A percentile compares a stretch with the other conserved stretches of the same genome.
phyloP scores from a whole-genome alignment of 495 filamentous ascomycete genomes.

The Hypomontagnella submonticulosa region DNA sequence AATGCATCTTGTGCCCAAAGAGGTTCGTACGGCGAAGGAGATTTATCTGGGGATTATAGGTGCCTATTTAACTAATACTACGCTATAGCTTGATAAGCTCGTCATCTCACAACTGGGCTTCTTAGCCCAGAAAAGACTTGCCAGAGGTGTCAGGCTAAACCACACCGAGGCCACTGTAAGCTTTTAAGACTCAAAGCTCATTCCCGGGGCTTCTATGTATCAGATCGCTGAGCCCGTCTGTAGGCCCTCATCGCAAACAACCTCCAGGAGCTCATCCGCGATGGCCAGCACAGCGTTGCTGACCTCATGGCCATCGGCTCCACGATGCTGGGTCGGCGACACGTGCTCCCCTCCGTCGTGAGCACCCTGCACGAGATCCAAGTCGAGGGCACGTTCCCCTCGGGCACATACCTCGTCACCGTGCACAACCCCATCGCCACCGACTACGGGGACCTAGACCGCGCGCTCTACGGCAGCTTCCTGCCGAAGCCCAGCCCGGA shows the following conservation, averaged over 20 bases:
- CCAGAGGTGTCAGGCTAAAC: constrained; percentile 88
- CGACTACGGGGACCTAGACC: constrained; percentile 86
- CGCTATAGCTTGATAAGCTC: constrained; percentile 90
- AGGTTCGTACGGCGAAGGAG: constrained; percentile 65
- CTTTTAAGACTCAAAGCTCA: constrained; percentile 20
- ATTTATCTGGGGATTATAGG: neutral
- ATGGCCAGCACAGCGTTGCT: constrained; percentile 91
- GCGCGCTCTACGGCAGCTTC: constrained; percentile 92
- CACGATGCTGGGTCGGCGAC: constrained; percentile 92
- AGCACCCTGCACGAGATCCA: constrained; percentile 82
- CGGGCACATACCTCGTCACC: constrained; percentile 93
- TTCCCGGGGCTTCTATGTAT: neutral
- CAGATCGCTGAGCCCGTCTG: neutral
- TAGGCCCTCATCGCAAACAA: constrained; percentile 91
- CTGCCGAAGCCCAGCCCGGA: constrained; percentile 78
- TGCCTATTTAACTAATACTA: constrained; percentile 17
- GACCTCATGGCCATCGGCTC: constrained; percentile 93
- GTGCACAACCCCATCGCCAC: constrained; percentile 89
- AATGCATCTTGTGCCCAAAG: constrained; percentile 89
- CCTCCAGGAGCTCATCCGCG: constrained; percentile 96
- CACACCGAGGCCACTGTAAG: constrained; percentile 89
- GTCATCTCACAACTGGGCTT: constrained; percentile 88
- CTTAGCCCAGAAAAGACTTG: constrained; percentile 88
- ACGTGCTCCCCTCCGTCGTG: constrained; percentile 86
- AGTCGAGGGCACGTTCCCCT: constrained; percentile 93